Conservation (phyloP, 2,329 filamentous ascomycete genomes). For the Microcyclosporella mali region DNA sequence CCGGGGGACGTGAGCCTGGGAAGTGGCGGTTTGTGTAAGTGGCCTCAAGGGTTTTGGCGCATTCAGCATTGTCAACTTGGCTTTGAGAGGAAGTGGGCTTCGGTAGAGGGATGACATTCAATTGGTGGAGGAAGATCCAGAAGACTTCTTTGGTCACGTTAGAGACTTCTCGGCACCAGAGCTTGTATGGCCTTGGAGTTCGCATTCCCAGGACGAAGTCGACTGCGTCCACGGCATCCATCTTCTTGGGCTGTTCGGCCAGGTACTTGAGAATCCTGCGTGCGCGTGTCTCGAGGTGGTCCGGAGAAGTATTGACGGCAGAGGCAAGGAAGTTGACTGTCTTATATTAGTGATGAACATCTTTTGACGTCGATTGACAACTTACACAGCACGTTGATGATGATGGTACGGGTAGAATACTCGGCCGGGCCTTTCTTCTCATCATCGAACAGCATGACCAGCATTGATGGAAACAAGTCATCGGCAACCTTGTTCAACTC, state of each 20-base stretch:
- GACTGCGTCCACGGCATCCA: constrained; percentile 68
- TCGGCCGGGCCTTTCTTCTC: constrained; percentile 97
- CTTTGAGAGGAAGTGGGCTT: constrained; percentile 17
- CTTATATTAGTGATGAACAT: constrained; percentile 7
- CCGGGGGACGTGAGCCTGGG: constrained; percentile 77
- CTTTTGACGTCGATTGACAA: background rate
- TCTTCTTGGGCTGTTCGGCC: constrained; percentile 69
- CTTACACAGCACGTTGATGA: constrained; percentile 71
- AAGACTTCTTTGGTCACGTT: constrained; percentile 97
- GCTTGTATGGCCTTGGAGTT: constrained; percentile 76
- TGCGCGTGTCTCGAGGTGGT: constrained; percentile 54
- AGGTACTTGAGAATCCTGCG: constrained; percentile 71
- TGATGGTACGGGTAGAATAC: constrained; percentile 85
- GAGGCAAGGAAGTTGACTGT: constrained; percentile 71
- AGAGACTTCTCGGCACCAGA: constrained; percentile 89
- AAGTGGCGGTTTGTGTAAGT: constrained; percentile 63
- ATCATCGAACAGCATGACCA: constrained; percentile 91
- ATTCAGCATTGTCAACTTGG: constrained; percentile 16
- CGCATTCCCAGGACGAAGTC: constrained; percentile 88
- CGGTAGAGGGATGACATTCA: constrained; percentile 74
- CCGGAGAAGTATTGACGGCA: constrained; percentile 41
- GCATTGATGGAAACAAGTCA: constrained; percentile 75
- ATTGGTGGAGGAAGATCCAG: constrained; percentile 95
- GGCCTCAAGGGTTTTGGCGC: constrained; percentile 20
- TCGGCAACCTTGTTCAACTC: constrained; percentile 74